phyloP scores from a whole-genome alignment of 768 basidiomycete species.

The Psilocybe cyanescens region DNA sequence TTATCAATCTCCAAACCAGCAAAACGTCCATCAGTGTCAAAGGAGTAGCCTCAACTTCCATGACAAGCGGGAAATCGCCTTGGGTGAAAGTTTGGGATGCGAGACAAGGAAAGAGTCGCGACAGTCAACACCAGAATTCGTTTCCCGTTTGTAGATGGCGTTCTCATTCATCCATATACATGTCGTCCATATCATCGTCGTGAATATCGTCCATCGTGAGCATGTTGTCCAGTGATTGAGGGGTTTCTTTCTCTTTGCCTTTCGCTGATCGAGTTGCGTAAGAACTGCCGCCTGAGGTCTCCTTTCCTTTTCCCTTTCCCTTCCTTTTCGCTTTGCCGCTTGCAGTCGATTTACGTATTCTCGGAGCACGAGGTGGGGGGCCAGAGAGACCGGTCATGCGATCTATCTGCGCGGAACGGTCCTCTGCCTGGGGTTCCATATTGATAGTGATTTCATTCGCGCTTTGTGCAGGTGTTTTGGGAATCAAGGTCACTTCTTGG shows the following conservation, averaged over 20 bases:
- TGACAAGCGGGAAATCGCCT: no score
- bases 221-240: neutral
- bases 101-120: neutral
- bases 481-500: slow-evolving; percentile 65
- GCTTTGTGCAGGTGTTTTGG: slow-evolving; percentile 31
- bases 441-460: slow-evolving; percentile 5
- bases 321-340: slow-evolving; percentile 10
- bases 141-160: neutral
- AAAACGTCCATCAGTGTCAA: no score
- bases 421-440: slow-evolving; percentile 11
- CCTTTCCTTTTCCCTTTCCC: slow-evolving; percentile 18
- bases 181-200: slow-evolving; percentile 7
- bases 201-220: neutral
- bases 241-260: neutral
- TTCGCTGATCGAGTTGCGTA: neutral
- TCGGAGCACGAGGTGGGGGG: slow-evolving; percentile 20
- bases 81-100: no score
- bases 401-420: slow-evolving; percentile 21
- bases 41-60: no score
- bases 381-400: slow-evolving; percentile 28
- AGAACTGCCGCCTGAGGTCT: neutral
- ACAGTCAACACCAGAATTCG: neutral
- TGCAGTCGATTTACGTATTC: slow-evolving; percentile 14
- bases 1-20: no score
- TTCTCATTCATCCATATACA: slow-evolving; percentile 12